Conservation (phyloP, 768 basidiomycete genomes). For the Naematelia encephala region DNA sequence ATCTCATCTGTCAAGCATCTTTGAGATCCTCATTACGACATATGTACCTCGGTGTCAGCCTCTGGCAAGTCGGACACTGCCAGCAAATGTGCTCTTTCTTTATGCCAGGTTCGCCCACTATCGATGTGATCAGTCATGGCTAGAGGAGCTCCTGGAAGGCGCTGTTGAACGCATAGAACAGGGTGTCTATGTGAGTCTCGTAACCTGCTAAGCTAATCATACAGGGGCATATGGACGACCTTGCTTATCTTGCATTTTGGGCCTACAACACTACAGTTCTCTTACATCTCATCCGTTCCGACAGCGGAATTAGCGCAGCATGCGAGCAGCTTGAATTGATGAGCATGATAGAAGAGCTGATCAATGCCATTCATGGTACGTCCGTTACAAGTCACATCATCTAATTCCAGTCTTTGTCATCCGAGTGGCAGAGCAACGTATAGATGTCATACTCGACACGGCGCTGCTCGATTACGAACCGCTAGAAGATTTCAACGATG, state of each 20-base stretch:
- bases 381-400: constrained; percentile 22
- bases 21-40: constrained; percentile 75
- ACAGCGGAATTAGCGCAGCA: constrained; percentile 57
- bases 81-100: constrained; percentile 87
- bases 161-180: constrained; percentile 91
- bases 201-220: constrained; percentile 8
- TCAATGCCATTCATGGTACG: constrained; percentile 89
- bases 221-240: constrained; percentile 77
- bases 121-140: constrained; percentile 70
- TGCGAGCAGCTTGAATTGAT: constrained; percentile 83
- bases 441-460: constrained; percentile 79
- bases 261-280: constrained; percentile 85
- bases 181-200: constrained; percentile 73
- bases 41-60: constrained; percentile 66
- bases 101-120: constrained; percentile 81
- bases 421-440: constrained; percentile 79
- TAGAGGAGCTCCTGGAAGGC: constrained; percentile 86
- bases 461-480: constrained; percentile 79
- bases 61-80: constrained; percentile 59
- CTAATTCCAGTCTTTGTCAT: constrained; percentile 77
- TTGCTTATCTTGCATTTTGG: constrained; percentile 88
- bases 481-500: constrained; percentile 66
- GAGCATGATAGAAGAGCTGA: constrained; percentile 80
- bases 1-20: constrained; percentile 67
- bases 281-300: constrained; percentile 70